A percentile compares a stretch with the other conserved stretches of the same genome.
Conservation (phyloP, 2,329 filamentous ascomycete genomes). For the Canariomyces notabilis region DNA sequence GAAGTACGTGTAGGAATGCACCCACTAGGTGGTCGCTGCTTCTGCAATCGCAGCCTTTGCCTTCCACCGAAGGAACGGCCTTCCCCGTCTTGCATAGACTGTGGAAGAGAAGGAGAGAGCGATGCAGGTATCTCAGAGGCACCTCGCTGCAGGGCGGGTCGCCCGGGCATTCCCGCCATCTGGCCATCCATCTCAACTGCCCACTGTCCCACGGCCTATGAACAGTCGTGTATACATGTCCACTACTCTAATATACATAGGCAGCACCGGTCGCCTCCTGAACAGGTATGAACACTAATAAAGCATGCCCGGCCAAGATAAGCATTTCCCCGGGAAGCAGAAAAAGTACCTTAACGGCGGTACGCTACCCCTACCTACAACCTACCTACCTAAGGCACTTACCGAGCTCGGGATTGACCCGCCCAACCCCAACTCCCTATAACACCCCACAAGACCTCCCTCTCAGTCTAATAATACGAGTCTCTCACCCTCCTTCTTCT, state of each 20-base stretch:
- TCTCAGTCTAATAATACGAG: conserved; percentile 36
- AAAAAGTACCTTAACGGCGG: too few species aligned
- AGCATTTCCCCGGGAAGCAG: neutral
- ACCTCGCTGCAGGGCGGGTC: conserved; percentile 14
- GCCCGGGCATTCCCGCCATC: neutral
- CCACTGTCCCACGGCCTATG: too few species aligned
- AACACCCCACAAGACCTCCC: conserved; percentile 46
- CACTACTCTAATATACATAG: too few species aligned
- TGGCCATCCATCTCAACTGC: conserved; percentile 1
- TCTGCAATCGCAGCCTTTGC: neutral
- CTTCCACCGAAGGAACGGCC: conserved; percentile 3
- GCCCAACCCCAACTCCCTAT: conserved; percentile 28
- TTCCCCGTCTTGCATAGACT: neutral
- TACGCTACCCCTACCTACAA: neutral
- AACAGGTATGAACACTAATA: neutral
- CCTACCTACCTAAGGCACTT: neutral
- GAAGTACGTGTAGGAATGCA: too few species aligned
- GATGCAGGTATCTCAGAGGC: conserved; percentile 10
- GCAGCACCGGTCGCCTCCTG: neutral
- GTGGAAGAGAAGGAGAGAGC: conserved; percentile 3
- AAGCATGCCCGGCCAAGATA: too few species aligned
- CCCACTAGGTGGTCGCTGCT: too few species aligned
- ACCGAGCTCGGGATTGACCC: conserved; percentile 13
- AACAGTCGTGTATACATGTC: too few species aligned
- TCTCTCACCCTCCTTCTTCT: conserved; percentile 43